These are phyloP conservation scores for Wallacemonas collosoma DNA, from an alignment of 208 protist species.

Conservation along the genomic window DNA sequence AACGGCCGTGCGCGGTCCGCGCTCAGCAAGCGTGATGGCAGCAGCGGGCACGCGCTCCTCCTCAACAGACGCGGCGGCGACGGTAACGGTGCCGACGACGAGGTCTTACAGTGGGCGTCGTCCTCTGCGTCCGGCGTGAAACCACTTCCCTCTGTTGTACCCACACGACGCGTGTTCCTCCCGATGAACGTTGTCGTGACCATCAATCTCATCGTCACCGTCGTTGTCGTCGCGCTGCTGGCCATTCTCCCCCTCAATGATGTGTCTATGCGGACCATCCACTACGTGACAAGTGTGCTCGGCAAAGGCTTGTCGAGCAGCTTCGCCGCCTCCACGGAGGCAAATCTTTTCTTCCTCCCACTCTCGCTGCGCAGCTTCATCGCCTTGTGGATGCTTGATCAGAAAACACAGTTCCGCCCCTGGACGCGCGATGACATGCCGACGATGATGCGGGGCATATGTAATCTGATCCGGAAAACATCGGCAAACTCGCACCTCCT, in stretches of 20 bases:
- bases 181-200: conserved; percentile 27
- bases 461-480: conserved; percentile 21
- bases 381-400: conserved; percentile 25
- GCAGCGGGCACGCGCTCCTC: background rate
- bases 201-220: conserved; percentile 34
- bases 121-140: background rate
- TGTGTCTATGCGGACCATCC: conserved; percentile 25
- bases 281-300: conserved; percentile 26
- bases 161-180: conserved; percentile 10
- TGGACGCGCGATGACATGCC: conserved; percentile 54
- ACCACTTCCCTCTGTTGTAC: background rate
- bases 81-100: background rate
- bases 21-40: background rate
- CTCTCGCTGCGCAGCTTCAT: conserved; percentile 28
- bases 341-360: conserved; percentile 32
- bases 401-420: conserved; percentile 13
- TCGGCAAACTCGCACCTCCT: conserved; percentile 26
- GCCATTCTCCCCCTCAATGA: conserved; percentile 44
- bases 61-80: background rate
- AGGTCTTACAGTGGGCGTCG: background rate
- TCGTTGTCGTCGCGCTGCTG: conserved; percentile 33
- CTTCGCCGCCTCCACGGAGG: conserved; percentile 26
- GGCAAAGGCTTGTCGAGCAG: conserved; percentile 24
- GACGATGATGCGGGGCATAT: conserved; percentile 50
- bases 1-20: background rate